Conservation (phyloP, 352 stramenopile genomes). For the Phytophthora parvispora region DNA sequence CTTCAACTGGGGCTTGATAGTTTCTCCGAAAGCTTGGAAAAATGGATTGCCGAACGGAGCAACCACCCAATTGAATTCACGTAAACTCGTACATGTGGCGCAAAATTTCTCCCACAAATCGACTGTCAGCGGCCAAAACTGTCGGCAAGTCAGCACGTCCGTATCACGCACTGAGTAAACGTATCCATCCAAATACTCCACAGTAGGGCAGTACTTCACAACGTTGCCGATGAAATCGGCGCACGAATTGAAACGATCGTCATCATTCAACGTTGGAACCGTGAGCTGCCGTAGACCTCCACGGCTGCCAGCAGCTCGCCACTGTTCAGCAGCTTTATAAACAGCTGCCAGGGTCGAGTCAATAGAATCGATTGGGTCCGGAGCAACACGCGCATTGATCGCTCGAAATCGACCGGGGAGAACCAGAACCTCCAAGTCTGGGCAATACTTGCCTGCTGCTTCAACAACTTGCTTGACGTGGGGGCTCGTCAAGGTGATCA, state of each 20-base stretch:
- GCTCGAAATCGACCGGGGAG: not conserved
- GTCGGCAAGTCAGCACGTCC: not conserved
- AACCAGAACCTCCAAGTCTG: not conserved
- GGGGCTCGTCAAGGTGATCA: not conserved
- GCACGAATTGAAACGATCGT: not conserved
- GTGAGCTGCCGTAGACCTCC: not conserved
- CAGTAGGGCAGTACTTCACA: not conserved
- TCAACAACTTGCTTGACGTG: not conserved
- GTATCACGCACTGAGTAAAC: not conserved
- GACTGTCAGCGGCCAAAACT: not conserved
- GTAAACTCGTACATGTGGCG: not conserved
- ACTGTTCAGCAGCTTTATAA: not conserved
- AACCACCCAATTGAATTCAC: not conserved
- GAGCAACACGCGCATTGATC: not conserved
- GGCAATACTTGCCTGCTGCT: not conserved
- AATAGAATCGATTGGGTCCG: not conserved
- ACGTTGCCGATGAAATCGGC: not conserved
- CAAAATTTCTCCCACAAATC: not conserved
- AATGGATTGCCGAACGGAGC: not conserved
- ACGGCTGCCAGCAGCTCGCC: not conserved
- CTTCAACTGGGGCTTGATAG: not conserved
- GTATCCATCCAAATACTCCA: not conserved
- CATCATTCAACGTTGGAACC: not conserved
- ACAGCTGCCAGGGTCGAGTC: not conserved
- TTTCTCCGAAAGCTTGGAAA: not conserved